These are phyloP conservation scores for Candida loeiensis DNA, from an alignment of 805 yeast genomes.

Conservation along the genomic window DNA sequence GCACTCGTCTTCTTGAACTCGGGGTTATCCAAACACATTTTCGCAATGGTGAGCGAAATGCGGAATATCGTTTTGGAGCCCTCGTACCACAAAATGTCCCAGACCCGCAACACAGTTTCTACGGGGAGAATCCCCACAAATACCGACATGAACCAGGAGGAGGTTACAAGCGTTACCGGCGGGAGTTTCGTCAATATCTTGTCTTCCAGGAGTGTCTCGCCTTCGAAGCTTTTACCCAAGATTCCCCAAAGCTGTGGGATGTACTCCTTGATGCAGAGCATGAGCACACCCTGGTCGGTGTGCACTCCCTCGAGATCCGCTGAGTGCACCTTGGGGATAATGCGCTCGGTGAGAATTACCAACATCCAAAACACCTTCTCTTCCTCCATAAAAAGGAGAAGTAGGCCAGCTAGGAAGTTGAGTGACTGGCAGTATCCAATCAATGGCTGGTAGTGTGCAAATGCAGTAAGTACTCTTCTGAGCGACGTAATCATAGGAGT, in stretches of 20 bases:
- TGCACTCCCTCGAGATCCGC: slow-evolving; percentile 89
- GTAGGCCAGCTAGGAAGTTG: slow-evolving; percentile 85
- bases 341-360: slow-evolving; percentile 80
- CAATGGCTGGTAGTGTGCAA: slow-evolving; percentile 79
- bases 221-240: slow-evolving; percentile 40
- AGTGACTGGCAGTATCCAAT: slow-evolving; percentile 96
- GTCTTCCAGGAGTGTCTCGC: slow-evolving; percentile 37
- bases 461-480: slow-evolving; percentile 78
- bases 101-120: slow-evolving; percentile 80
- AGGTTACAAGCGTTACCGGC: slow-evolving; percentile 88
- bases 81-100: slow-evolving; percentile 95
- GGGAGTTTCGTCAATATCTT: slow-evolving; percentile 73
- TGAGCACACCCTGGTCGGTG: slow-evolving; percentile 89
- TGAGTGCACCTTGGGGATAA: slow-evolving; percentile 89
- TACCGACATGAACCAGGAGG: slow-evolving; percentile 98
- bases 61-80: slow-evolving; percentile 85
- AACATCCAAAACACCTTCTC: slow-evolving; percentile 95
- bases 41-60: slow-evolving; percentile 74
- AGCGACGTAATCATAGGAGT: slow-evolving; percentile 65
- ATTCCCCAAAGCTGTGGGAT: slow-evolving; percentile 75
- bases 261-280: slow-evolving; percentile 81
- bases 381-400: slow-evolving; percentile 82
- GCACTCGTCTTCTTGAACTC: slow-evolving; percentile 37
- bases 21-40: slow-evolving; percentile 61
- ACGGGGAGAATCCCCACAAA: slow-evolving; percentile 88